These are phyloP conservation scores for Friedmanniomyces endolithicus DNA, from an alignment of 495 filamentous ascomycete genomes.

Conservation along the genomic window DNA sequence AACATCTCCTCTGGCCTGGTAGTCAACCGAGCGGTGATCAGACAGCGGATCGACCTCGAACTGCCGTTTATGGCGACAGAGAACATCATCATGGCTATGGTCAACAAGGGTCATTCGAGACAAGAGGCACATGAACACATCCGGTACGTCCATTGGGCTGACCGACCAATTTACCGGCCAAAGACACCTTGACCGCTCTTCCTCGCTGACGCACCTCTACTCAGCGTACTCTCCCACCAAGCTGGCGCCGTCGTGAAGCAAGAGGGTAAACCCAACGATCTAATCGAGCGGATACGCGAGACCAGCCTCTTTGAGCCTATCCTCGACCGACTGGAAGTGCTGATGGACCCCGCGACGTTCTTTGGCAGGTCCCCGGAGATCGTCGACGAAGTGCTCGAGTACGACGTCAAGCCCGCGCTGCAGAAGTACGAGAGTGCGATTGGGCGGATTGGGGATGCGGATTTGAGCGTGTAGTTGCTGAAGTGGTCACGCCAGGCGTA, in stretches of 20 bases:
- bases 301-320: constrained; percentile 75
- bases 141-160: constrained; percentile 28
- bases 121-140: constrained; percentile 93
- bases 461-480: constrained; percentile 6
- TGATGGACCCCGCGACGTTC: constrained; percentile 62
- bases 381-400: constrained; percentile 42
- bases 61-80: constrained; percentile 83
- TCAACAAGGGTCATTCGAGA: constrained; percentile 58
- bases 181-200: too few relatives aligned
- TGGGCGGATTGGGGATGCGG: constrained; percentile 7
- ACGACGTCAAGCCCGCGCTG: constrained; percentile 18
- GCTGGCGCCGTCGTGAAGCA: constrained; percentile 70
- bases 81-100: constrained; percentile 79
- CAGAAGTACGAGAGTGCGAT: constrained; percentile 12
- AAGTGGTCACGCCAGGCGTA: too few relatives aligned
- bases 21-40: constrained; percentile 72
- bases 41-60: constrained; percentile 55
- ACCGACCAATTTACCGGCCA: too few relatives aligned
- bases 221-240: constrained; percentile 64
- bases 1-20: constrained; percentile 76
- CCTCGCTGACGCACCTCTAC: neutral
- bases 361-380: constrained; percentile 51
- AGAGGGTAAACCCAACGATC: constrained; percentile 67
- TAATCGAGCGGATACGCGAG: constrained; percentile 66
- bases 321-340: constrained; percentile 54